Evolutionary conservation across 495 filamentous ascomycete species (phyloP).

Genomic region (Bryoglossum gracile): DNA sequence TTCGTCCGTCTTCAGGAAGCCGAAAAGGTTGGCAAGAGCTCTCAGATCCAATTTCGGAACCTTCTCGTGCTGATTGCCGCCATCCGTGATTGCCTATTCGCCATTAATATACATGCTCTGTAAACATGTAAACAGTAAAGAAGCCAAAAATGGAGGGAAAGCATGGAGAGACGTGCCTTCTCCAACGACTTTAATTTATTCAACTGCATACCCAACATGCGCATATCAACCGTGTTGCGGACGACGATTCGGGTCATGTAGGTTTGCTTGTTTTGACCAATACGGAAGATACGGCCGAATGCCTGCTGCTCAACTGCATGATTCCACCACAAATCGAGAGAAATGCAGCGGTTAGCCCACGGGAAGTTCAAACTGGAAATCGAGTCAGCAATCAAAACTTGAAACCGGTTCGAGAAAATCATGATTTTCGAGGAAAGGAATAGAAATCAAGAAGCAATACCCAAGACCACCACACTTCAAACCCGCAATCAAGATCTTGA

Average conservation of each 20-base stretch:
- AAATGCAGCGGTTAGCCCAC: conserved; percentile 48
- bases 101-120: neutral
- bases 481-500: conserved; percentile 33
- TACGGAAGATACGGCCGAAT: conserved; percentile 55
- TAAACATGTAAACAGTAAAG: too few relatives aligned
- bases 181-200: conserved; percentile 13
- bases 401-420: too few relatives aligned
- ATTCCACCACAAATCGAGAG: conserved; percentile 58
- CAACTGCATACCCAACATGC: conserved; percentile 29
- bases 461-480: conserved; percentile 30
- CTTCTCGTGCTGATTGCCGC: neutral
- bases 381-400: conserved; percentile 39
- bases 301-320: conserved; percentile 57
- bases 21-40: conserved; percentile 17
- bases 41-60: neutral
- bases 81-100: neutral
- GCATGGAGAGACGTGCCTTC: too few relatives aligned
- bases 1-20: conserved; percentile 17
- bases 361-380: conserved; percentile 43
- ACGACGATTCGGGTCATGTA: conserved; percentile 46
- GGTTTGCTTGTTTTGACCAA: conserved; percentile 51
- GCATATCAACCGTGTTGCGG: conserved; percentile 42
- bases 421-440: too few relatives aligned
- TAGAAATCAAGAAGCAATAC: conserved; percentile 4
- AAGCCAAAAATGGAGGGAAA: too few relatives aligned